Evolutionary conservation across 495 filamentous ascomycete species (phyloP), one percentile per base, ranked within the genome.

Genomic region (Tuber microsphaerosporum): DNA sequence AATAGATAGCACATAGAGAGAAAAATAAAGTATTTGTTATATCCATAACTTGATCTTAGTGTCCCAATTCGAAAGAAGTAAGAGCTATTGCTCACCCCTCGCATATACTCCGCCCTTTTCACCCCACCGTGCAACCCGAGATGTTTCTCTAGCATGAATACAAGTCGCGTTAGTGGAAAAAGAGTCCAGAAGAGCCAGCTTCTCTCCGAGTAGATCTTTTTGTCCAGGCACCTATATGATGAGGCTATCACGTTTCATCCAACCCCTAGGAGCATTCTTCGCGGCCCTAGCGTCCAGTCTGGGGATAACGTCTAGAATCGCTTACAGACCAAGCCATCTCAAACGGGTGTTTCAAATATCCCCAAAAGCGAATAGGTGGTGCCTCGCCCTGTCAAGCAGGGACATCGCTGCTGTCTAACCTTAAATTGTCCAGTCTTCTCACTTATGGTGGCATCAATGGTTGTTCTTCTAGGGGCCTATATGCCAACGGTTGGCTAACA

Each of bases 371-470:
- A 75, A 73, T 73, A 73, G 76, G 73, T 79, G 31, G 56, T 65
- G 26, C 56, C 56, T 65, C n/a, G 26, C 56, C 70, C 73, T 79
- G 76, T 71, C 70, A 79, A 73, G 77, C 70, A 79, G 70, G 77
- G 77, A 73, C 77, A 79, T 75, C 76, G 75, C 78, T 73, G 76
- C 76, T 65, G n/a, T 65, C n/a, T 78, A 79, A 79, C 77, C 76
- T 79, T 79, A 79, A 79, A 79, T 79, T 70, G 56, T 79, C 78
- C 77, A 79, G 75, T 79, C 76, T 76, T 71, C 77, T 65, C 56
- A 31, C 56, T 65, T 1, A n/a, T 17, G 26, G 56, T 65, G 26
- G 56, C 56, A 31, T 31, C 26, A 10, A n/a, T 31, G 56, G 56
- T 56, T 22, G 22, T 65, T 31, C 26, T 65, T 65, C 56, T 79